Base-by-base conservation (phyloP, 768 basidiomycete species). In the Lyophyllum semitale region DNA sequence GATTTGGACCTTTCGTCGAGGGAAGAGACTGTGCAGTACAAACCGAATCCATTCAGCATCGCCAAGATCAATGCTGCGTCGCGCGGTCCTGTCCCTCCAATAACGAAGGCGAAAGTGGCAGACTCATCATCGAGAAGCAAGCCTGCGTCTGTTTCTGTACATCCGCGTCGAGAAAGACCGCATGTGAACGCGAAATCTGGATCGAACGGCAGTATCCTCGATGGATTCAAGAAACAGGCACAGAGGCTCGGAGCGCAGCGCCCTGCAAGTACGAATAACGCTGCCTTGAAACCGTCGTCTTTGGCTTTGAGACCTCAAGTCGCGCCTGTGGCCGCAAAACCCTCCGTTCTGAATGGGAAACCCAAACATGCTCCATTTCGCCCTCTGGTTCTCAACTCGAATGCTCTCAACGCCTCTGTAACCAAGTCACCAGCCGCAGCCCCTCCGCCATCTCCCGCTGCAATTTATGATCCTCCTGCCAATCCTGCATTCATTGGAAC, bases 41-140 rank as follows among this genome's bases (percentile, higher is more conserved):
- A 83, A 47, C 82, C 88, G 0, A 92, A 91, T 63, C 91, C 91
- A 0, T 93, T 89, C 80, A 83, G 81, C 52, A 90, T 93, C 53
- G 90, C 91, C 3, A 88, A 84, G 62, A 84, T 89, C 27, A 93
- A 93, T 59, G 91, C 90, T 40, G 81, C 82, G 0, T 74, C 77
- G 30, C 81, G 89, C 12, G 37, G 37, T n/a, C 37, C 17, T n/a
- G 17, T 18, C 17, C 8, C 4, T 35, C 17, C 7, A 4, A 15
- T 2, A n/a, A n/a, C n/a, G 37, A 38, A 38, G 17, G n/a, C 37
- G 37, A 38, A 18, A n/a, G 37, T 8, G 3, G 7, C 5, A 2
- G 37, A 38, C n/a, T n/a, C 4, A 38, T 5, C 37, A 7, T 13
- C 7, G 33, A 15, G n/a, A 8, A 18, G 8, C 27, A 29, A 35